Percentiles rank a stretch among this genome's conserved stretches.
Conservation (phyloP, 768 basidiomycete species). For the Psilocybe subaeruginosa region DNA sequence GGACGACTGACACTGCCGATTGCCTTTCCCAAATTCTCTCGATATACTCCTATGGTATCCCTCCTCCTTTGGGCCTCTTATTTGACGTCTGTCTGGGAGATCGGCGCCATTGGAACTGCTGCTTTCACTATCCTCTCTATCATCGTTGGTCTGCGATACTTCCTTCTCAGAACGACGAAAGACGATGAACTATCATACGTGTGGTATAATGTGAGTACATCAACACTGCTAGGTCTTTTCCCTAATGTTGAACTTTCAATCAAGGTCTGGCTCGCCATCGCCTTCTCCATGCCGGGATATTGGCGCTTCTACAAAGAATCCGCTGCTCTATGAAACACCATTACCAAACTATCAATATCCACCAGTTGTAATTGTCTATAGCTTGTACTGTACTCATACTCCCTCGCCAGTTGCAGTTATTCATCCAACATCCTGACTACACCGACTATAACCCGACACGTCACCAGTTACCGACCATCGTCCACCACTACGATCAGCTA, state of each 20-base stretch:
- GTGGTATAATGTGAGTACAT: constrained; percentile 26
- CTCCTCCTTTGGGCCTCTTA: constrained; percentile 40
- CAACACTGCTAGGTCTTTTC: not conserved
- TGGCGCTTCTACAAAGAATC: constrained; percentile 26
- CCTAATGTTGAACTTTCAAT: not conserved
- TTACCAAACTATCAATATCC: not conserved
- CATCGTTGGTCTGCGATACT: constrained; percentile 28
- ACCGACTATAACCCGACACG: not conserved
- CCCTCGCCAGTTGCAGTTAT: not conserved
- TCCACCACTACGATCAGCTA: not conserved
- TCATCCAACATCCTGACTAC: not conserved
- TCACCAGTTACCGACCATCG: not conserved
- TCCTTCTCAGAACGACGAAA: constrained; percentile 13
- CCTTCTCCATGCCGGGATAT: constrained; percentile 23
- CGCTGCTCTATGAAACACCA: constrained; percentile 11
- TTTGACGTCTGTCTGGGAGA: constrained; percentile 36
- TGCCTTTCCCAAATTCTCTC: constrained; percentile 36
- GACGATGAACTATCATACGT: constrained; percentile 25
- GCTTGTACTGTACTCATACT: not conserved
- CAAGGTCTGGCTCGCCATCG: constrained; percentile 26
- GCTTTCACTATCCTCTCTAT: constrained; percentile 34
- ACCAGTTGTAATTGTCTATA: constrained; percentile 11
- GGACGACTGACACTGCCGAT: constrained; percentile 49
- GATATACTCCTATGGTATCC: constrained; percentile 31
- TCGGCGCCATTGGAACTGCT: constrained; percentile 26